Conservation (phyloP, 495 filamentous ascomycete species). For the Podospora bellae-mahoneyi region DNA sequence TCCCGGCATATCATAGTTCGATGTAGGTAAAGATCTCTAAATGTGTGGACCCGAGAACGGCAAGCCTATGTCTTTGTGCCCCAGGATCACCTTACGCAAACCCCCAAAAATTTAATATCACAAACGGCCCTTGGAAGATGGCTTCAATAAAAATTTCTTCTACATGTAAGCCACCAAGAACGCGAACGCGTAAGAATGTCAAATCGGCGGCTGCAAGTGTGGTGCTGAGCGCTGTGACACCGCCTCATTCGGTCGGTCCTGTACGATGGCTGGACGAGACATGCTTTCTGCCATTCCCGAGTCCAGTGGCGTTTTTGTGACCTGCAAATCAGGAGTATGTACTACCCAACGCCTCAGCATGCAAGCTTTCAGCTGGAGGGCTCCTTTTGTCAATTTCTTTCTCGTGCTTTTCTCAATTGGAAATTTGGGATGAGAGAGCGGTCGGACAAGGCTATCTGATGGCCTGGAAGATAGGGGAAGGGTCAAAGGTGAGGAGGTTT, state of each 20-base stretch:
- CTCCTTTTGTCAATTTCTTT: neutral
- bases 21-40: neutral
- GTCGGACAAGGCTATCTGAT: neutral
- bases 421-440: neutral
- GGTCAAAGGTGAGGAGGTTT: too few species aligned
- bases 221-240: neutral
- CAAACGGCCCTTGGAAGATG: neutral
- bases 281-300: neutral
- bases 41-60: neutral
- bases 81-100: too few species aligned
- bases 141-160: neutral
- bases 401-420: neutral
- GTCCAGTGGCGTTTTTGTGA: neutral
- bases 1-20: neutral
- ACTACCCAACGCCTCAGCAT: neutral
- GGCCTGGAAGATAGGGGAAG: neutral
- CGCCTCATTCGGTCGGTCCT: neutral
- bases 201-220: constrained; percentile 3
- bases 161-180: neutral
- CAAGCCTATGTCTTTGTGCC: neutral
- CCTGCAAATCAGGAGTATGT: neutral
- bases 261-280: neutral
- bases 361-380: neutral
- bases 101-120: neutral
- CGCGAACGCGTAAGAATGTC: neutral